Evolutionary conservation across 176 grass and related monocot species (phyloP).

Genomic region (Phyllostachys edulis): DNA sequence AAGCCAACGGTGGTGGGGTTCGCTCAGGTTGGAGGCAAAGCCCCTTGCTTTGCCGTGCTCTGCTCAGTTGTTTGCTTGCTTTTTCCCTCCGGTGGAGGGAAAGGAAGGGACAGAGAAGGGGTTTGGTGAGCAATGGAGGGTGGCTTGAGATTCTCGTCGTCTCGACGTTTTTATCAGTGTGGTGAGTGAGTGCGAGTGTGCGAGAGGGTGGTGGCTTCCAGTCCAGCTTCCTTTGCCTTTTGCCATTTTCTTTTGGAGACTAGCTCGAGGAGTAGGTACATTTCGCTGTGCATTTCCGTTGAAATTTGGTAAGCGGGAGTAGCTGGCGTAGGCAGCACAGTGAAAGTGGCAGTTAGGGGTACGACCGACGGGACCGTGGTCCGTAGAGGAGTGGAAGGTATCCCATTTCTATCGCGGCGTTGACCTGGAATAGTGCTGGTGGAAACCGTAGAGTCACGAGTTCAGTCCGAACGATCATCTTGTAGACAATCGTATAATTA

Average conservation of each 20-base stretch:
- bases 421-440: neutral
- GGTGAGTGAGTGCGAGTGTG: neutral
- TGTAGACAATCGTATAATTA: too few relatives aligned
- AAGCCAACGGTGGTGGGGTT: neutral
- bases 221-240: neutral
- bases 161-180: constrained; percentile 29
- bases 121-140: neutral
- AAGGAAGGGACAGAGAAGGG: neutral
- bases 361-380: neutral
- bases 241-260: constrained; percentile 26
- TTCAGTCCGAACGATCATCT: too few relatives aligned
- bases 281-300: neutral
- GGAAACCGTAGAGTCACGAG: too few relatives aligned
- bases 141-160: constrained; percentile 39
- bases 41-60: constrained; percentile 40
- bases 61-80: neutral
- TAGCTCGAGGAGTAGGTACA: constrained; percentile 23
- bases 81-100: neutral
- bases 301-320: neutral
- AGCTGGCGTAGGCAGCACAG: neutral
- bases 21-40: constrained; percentile 28
- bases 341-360: constrained; percentile 16
- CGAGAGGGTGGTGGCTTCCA: neutral
- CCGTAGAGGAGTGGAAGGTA: constrained; percentile 24
- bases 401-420: constrained; percentile 26